Evolutionary conservation across 768 basidiomycete genomes (phyloP).

Genomic region (Lentinus tigrinus): DNA sequence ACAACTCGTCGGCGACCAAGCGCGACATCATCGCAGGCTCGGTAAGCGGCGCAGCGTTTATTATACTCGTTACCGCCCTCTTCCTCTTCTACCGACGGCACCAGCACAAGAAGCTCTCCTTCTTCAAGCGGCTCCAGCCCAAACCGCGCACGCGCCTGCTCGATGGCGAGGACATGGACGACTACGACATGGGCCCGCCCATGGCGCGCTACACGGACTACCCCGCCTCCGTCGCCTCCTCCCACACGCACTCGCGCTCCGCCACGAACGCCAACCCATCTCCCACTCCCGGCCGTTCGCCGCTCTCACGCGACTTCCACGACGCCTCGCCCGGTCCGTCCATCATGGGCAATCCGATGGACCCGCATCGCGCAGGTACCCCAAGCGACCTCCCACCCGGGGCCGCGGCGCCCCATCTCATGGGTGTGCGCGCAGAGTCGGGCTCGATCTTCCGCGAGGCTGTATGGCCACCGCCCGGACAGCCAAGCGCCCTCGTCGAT

Average conservation of each 20-base stretch:
- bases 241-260: not conserved
- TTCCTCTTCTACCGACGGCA: conserved; percentile 32
- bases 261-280: not conserved
- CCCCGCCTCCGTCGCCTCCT: conserved; percentile 21
- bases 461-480: conserved; percentile 29
- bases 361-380: conserved; percentile 12
- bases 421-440: conserved; percentile 27
- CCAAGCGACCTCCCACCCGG: conserved; percentile 3
- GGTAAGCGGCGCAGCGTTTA: conserved; percentile 27
- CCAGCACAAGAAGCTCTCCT: conserved; percentile 26
- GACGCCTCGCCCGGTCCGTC: conserved; percentile 1
- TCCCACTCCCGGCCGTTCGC: conserved; percentile 3
- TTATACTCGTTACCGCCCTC: conserved; percentile 26
- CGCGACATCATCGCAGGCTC: conserved; percentile 32
- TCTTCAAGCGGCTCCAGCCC: conserved; percentile 22
- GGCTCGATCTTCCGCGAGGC: conserved; percentile 32
- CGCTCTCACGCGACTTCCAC: conserved; percentile 8
- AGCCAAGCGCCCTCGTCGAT: conserved; percentile 27
- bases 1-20: conserved; percentile 12
- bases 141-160: conserved; percentile 25
- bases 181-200: conserved; percentile 23
- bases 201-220: conserved; percentile 24
- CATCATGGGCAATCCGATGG: conserved; percentile 9
- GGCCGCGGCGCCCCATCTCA: conserved; percentile 20
- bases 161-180: conserved; percentile 30